Evolutionary conservation across 148 eudicot species (phyloP).

Genomic region (Cornus florida): DNA sequence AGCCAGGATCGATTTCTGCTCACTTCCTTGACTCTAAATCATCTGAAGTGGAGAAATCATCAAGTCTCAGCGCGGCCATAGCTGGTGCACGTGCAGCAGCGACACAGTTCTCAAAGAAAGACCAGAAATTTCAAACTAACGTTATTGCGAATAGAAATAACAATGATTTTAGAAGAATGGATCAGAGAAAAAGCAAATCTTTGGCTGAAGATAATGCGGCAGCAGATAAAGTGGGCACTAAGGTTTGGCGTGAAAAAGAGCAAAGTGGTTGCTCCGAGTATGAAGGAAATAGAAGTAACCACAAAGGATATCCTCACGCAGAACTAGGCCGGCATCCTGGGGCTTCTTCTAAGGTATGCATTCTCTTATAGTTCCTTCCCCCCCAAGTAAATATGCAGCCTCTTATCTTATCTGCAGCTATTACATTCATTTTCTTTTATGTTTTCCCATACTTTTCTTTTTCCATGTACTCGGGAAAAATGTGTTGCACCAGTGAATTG

Average conservation of each 20-base stretch:
- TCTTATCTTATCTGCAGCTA: background rate
- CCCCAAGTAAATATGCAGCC: background rate
- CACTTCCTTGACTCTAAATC: constrained; percentile 20
- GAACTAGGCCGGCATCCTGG: constrained; percentile 4
- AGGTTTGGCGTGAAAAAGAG: background rate
- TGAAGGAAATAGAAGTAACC: constrained; percentile 4
- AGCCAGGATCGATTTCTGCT: constrained; percentile 57
- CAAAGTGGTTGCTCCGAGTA: background rate
- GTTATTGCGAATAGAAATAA: background rate
- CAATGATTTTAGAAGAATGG: background rate
- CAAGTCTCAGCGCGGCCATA: constrained; percentile 59
- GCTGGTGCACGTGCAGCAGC: constrained; percentile 80
- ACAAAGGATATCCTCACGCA: constrained; percentile 5
- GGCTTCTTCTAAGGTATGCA: constrained; percentile 4
- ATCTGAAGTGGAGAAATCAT: constrained; percentile 43
- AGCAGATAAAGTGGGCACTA: background rate
- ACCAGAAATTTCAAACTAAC: constrained; percentile 6
- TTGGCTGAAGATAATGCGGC: constrained; percentile 3
- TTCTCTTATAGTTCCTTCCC: background rate
- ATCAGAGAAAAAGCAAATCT: constrained; percentile 3
- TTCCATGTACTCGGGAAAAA: background rate
- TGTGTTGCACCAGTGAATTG: background rate
- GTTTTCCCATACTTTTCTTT: background rate
- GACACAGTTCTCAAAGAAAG: constrained; percentile 54
- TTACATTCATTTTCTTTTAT: background rate